Evolutionary conservation across 2,329 filamentous ascomycete genomes (phyloP).

Genomic region (Tolypocladium inflatum): DNA sequence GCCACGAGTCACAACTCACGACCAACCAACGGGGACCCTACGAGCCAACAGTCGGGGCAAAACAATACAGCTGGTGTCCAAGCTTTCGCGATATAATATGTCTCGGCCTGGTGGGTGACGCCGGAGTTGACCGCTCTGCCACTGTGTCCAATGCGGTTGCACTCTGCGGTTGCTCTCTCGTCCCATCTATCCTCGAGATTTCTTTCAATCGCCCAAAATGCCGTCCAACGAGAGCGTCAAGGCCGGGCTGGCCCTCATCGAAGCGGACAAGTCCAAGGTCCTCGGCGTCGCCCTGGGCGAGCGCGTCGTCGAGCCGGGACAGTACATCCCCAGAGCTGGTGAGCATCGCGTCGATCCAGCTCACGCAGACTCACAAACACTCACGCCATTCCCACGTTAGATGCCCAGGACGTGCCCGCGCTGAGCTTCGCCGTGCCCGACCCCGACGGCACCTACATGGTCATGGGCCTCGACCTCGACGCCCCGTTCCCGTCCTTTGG

Average conservation of each 20-base stretch:
- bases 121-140: not conserved
- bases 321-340: conserved; percentile 9
- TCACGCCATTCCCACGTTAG: not conserved
- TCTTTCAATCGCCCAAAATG: not conserved
- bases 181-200: not conserved
- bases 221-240: conserved; percentile 2
- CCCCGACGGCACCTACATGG: conserved; percentile 21
- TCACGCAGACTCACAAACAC: not conserved
- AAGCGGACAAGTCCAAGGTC: conserved; percentile 7
- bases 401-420: conserved; percentile 3
- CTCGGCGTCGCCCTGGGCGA: conserved; percentile 7
- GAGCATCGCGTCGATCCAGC: not conserved
- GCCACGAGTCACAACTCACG: too few species aligned
- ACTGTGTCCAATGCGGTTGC: not conserved
- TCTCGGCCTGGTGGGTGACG: not conserved
- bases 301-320: conserved; percentile 6
- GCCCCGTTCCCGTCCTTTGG: conserved; percentile 31
- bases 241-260: conserved; percentile 2
- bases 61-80: not conserved
- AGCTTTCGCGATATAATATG: not conserved
- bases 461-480: conserved; percentile 35
- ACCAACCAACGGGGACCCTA: too few species aligned
- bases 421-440: conserved; percentile 5
- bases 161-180: not conserved
- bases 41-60: not conserved